Percentiles rank a stretch among this genome's conserved stretches.
Conservation (phyloP, 352 stramenopile genomes). For the Thalassiosira hispida region DNA sequence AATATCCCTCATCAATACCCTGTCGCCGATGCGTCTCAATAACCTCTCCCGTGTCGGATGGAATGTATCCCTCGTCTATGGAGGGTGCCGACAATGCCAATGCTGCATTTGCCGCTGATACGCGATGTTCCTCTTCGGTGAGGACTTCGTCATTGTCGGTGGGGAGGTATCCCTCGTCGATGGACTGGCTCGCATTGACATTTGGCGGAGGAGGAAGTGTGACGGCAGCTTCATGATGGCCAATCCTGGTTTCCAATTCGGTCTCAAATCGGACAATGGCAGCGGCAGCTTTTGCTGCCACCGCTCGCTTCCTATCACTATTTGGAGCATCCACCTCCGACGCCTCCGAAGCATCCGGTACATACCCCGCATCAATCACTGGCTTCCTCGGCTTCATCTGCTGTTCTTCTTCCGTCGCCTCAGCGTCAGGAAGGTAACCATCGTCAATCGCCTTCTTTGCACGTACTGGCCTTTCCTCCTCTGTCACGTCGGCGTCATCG, state of each 20-base stretch:
- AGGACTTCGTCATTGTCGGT: background rate
- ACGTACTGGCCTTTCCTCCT: slow-evolving; percentile 3
- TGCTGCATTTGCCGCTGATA: background rate
- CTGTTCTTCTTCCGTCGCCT: slow-evolving; percentile 39
- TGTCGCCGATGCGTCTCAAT: background rate
- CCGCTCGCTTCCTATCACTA: no score
- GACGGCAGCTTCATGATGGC: slow-evolving; percentile 17
- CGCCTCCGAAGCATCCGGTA: slow-evolving; percentile 18
- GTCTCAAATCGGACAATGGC: no score
- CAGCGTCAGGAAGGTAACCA: slow-evolving; percentile 48
- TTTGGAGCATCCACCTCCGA: background rate
- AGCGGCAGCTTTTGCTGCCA: no score
- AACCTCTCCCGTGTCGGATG: slow-evolving; percentile 16
- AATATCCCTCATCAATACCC: slow-evolving; percentile 40
- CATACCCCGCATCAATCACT: slow-evolving; percentile 19
- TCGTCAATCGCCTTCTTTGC: slow-evolving; percentile 15
- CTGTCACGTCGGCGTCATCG: slow-evolving; percentile 28
- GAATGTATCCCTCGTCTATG: slow-evolving; percentile 45
- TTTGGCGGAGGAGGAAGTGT: background rate
- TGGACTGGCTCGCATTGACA: background rate
- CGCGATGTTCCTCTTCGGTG: slow-evolving; percentile 18
- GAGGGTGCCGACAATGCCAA: slow-evolving; percentile 13
- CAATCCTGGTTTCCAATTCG: no score
- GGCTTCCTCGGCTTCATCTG: background rate
- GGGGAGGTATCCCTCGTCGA: slow-evolving; percentile 16